Evolutionary conservation across 1,139 yeast genomes (phyloP), one percentile per base, ranked within the genome.

Genomic region (Magnusiomyces sp.): DNA sequence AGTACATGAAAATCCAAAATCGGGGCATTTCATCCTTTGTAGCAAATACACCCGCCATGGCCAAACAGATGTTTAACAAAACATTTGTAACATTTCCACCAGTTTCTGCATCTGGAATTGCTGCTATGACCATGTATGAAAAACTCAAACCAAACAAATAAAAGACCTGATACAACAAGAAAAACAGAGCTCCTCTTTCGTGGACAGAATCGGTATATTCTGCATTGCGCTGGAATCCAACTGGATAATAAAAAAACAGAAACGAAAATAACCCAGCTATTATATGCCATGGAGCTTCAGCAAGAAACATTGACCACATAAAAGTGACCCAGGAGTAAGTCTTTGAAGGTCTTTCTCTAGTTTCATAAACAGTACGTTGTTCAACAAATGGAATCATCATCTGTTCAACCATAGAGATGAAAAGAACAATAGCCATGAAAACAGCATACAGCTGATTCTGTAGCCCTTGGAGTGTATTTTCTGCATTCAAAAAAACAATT

Each of bases 41-140:
- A 13, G 79, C 84, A 65, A 87, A 69, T 43, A 84, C 94, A 76
- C 95, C 95, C 70, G 92, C 82, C 79, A 87, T 86, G 51, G 80
- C 76, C 65, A 85, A 71, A 55, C 82, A 73, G 74, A 84, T 68
- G 17, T 89, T 77, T 67, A 82, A 83, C 60, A 82, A 62, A 65
- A 84, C 64, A 33, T 77, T 72, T 2, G 82, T 79, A 53, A 82
- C 59, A 61, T 83, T 82, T 53, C 87, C 90, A 47, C 92, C 95
- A 53, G 84, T 79, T 47, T 81, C 85, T n/a, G 80, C 81, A 47
- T 79, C 63, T 50, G 82, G 83, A 50, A 74, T 68, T 60, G 82
- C 83, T 0, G 89, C 79, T 55, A 79, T 73, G 58, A 76, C 70
- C 62, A 81, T 64, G 53, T 82, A 85, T 48, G 86, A 92, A 68